These are phyloP conservation scores for Phytophthora quininea DNA, from an alignment of 352 stramenopile species.

Conservation along the genomic window DNA sequence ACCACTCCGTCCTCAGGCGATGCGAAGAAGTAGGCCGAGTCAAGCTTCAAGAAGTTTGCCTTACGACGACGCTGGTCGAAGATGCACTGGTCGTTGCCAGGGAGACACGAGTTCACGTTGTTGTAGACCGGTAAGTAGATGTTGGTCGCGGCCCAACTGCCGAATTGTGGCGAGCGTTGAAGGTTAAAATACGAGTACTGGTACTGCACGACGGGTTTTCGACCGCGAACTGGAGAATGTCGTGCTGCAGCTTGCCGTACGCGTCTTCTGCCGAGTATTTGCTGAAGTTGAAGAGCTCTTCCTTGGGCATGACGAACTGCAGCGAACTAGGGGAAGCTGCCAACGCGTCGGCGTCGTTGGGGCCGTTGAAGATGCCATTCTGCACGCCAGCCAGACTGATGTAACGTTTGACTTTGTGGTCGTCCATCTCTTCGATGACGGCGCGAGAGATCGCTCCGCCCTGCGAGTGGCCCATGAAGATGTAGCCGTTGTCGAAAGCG, in stretches of 20 bases:
- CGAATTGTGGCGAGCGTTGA: neutral
- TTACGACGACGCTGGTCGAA: conserved; percentile 1
- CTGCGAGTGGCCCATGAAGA: no score
- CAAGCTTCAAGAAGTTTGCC: neutral
- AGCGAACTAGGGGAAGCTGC: no score
- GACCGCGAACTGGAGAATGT: conserved; percentile 26
- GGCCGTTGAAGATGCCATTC: no score
- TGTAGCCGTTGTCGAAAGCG: no score
- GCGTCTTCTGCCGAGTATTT: conserved; percentile 7
- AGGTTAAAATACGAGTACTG: conserved; percentile 34
- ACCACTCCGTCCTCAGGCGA: conserved; percentile 1
- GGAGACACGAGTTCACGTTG: neutral
- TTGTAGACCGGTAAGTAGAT: neutral
- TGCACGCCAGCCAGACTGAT: no score
- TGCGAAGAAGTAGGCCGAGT: conserved; percentile 7
- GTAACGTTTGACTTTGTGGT: no score
- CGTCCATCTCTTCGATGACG: no score
- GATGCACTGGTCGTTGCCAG: neutral
- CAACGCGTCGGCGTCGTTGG: no score
- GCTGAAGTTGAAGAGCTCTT: conserved; percentile 12
- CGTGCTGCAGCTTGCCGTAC: conserved; percentile 29
- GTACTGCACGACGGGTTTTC: conserved; percentile 13
- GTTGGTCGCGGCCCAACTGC: neutral
- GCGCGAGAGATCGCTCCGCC: no score
- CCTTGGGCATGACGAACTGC: no score